Conservation (phyloP, 164 flowering plant genomes). For the Stephania cephalantha region DNA sequence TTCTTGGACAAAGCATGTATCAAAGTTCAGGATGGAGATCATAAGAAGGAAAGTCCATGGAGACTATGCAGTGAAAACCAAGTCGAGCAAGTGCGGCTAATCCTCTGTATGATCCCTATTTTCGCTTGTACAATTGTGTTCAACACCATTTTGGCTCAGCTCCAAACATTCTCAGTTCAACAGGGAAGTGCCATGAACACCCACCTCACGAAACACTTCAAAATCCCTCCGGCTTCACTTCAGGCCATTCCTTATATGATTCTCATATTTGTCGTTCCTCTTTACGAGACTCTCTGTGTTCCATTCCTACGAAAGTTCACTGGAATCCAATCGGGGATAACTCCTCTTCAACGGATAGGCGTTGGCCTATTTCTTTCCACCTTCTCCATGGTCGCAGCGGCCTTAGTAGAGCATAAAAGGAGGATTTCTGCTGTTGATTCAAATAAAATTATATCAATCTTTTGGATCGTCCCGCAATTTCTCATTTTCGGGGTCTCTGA, state of each 20-base stretch:
- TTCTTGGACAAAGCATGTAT: constrained; percentile 94
- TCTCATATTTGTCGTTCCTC: constrained; percentile 63
- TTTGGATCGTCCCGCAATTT: constrained; percentile 64
- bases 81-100: constrained; percentile 66
- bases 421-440: constrained; percentile 22
- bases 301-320: constrained; percentile 52
- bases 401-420: constrained; percentile 54
- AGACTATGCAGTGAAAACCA: constrained; percentile 54
- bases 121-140: constrained; percentile 69
- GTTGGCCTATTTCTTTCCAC: constrained; percentile 57
- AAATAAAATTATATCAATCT: constrained; percentile 33
- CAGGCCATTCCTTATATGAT: constrained; percentile 63
- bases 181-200: constrained; percentile 66
- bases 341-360: constrained; percentile 61
- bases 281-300: constrained; percentile 56
- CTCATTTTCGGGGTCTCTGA: constrained; percentile 61
- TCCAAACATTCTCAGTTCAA: constrained; percentile 76
- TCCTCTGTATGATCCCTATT: constrained; percentile 57
- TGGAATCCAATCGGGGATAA: constrained; percentile 49
- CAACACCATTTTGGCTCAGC: constrained; percentile 73
- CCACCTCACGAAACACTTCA: constrained; percentile 33
- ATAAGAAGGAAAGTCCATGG: constrained; percentile 55
- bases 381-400: constrained; percentile 76
- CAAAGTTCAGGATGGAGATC: constrained; percentile 33
- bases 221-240: constrained; percentile 73